Evolutionary conservation across 345 rosid genomes (phyloP).

Genomic region (Heritiera littoralis): DNA sequence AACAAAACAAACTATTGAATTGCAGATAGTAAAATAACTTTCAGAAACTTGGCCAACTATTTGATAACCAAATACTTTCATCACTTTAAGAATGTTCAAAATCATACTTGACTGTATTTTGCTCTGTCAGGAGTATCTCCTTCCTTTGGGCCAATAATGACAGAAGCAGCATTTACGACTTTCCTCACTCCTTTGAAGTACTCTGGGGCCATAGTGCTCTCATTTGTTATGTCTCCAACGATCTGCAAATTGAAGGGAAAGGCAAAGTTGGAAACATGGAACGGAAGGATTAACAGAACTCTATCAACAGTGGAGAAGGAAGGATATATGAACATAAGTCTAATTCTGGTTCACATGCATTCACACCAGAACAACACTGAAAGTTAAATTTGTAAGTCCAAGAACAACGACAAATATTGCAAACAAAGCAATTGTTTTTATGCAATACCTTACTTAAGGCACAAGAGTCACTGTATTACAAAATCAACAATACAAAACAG

Average conservation of each 20-base stretch:
- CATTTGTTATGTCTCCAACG: constrained; percentile 81
- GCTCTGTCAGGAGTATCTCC: constrained; percentile 97
- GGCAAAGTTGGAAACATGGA: constrained; percentile 12
- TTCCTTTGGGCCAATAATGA: constrained; percentile 97
- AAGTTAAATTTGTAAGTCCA: not conserved
- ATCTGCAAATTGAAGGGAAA: constrained; percentile 42
- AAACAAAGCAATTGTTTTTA: not conserved
- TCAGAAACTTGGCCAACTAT: not conserved
- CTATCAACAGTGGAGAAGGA: not conserved
- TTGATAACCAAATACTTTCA: constrained; percentile 1
- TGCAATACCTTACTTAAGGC: not conserved
- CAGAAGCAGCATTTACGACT: constrained; percentile 84
- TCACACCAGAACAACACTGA: not conserved
- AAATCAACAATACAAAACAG: not conserved
- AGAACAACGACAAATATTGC: constrained; percentile 2
- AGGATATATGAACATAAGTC: not conserved
- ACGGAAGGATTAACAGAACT: constrained; percentile 2
- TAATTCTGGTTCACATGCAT: not conserved
- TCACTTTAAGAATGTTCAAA: constrained; percentile 1
- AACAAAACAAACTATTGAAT: not conserved
- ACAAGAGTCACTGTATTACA: not conserved
- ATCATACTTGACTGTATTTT: constrained; percentile 78
- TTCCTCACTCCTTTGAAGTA: constrained; percentile 84
- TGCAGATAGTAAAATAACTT: not conserved
- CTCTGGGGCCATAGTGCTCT: constrained; percentile 57